Evolutionary conservation across 768 basidiomycete genomes (phyloP), one percentile per base, ranked within the genome.

Genomic region (Sarcodon aspratus): DNA sequence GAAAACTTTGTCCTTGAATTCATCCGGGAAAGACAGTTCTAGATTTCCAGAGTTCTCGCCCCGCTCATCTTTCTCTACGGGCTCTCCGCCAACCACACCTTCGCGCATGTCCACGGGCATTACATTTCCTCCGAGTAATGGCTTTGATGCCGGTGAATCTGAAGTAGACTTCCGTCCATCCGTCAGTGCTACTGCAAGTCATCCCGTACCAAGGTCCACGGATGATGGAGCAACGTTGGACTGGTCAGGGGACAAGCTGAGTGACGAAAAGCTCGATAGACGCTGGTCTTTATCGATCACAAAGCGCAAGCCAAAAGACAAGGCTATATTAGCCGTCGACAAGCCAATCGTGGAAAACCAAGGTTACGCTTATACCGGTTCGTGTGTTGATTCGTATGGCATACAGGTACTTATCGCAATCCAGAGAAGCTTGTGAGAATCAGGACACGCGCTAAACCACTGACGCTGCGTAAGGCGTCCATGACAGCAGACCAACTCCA

Each of bases 131-230:
- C 36, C 18, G 17, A 32, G 21, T 21, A 33, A 10, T 31, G 58
- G 55, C 46, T 36, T 50, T 2, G 64, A 42, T 27, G 13, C 40
- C 2, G 40, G 9, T 9, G 40, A 67, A 33, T 64, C 66, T 2
- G 82, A 85, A 38, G 69, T 85, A 21, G 84, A 86, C 59, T 86
- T 84, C 58, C 78, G 81, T 55, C 83, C 84, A 18, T 78, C 80
- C 1, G 76, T 76, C 7, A 72, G 74, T 15, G 55, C 64, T 32
- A 61, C 57, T 9, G 67, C 68, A 33, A 56, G 59, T 3, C 83
- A 86, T 56, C 86, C 86, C 10, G 74, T 88, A 8, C 85, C 85
- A 0, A 64, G 74, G 6, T 86, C 85, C 7, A 70, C 72, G 6
- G 76, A 87, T 58, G 79, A 82, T 49, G 86, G 85, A 6, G 65